Conservation (phyloP, 2,329 filamentous ascomycete species). For the Diaporthe velutina region DNA sequence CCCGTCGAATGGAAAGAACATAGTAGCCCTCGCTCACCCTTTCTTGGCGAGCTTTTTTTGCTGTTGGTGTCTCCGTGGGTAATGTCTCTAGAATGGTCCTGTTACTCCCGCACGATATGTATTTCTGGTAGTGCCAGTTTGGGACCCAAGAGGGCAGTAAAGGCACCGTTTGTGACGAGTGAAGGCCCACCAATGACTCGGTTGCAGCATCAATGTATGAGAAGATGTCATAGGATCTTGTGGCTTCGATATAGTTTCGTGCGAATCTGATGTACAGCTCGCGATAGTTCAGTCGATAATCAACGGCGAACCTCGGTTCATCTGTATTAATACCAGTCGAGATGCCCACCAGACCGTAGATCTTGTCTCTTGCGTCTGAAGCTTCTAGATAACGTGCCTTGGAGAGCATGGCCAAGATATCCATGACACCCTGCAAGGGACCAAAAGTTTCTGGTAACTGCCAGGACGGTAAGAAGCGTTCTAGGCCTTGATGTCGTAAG, state of each 20-base stretch:
- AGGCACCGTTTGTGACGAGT: neutral
- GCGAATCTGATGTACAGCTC: neutral
- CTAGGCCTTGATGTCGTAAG: neutral
- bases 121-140: conserved; percentile 2
- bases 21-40: neutral
- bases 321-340: neutral
- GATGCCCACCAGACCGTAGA: conserved; percentile 4
- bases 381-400: conserved; percentile 2
- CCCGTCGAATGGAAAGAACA: neutral
- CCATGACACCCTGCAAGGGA: neutral
- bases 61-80: neutral
- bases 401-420: neutral
- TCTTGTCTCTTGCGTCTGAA: conserved; percentile 13
- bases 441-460: neutral
- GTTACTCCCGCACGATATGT: neutral
- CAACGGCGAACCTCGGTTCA: neutral
- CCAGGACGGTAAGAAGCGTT: conserved; percentile 3
- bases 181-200: neutral
- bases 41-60: neutral
- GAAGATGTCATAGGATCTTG: conserved; percentile 7
- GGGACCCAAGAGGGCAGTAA: neutral
- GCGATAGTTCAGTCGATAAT: neutral
- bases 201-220: neutral
- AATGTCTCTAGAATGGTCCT: conserved; percentile 15
- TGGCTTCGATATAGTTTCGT: conserved; percentile 1